Percentiles rank a stretch among this genome's conserved stretches.
These are phyloP conservation scores for Fusarium sp. DNA, from an alignment of 2,329 filamentous ascomycete genomes.

Conservation along the genomic window DNA sequence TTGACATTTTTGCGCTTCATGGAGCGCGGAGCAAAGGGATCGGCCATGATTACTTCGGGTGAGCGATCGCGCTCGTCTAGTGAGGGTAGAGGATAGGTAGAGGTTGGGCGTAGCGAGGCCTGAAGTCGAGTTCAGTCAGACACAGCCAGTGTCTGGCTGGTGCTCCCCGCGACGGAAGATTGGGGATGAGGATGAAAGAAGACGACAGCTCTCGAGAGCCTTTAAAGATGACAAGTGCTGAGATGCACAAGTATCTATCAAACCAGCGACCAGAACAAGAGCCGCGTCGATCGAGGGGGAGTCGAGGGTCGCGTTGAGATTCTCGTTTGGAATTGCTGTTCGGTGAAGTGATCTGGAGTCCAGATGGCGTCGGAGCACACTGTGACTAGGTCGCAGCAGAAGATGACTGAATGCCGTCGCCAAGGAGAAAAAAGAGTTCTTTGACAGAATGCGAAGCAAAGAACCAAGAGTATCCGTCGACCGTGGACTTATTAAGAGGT, in stretches of 20 bases:
- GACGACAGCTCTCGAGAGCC: conserved; percentile 5
- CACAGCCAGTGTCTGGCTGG: conserved; percentile 27
- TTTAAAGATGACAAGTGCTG: conserved; percentile 4
- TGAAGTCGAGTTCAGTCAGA: conserved; percentile 26
- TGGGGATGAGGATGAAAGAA: conserved; percentile 7
- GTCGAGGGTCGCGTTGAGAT: conserved; percentile 17
- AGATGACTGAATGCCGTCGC: conserved; percentile 2
- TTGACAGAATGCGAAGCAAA: conserved; percentile 14
- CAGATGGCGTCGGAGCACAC: conserved; percentile 11
- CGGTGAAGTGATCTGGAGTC: conserved; percentile 14
- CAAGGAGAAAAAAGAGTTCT: conserved; percentile 1
- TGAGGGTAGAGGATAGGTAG: background rate
- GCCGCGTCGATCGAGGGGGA: conserved; percentile 14
- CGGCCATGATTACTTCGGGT: conserved; percentile 62
- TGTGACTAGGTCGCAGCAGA: conserved; percentile 16
- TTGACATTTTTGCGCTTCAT: conserved; percentile 99
- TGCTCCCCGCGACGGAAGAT: conserved; percentile 28
- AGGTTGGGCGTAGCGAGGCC: conserved; percentile 13
- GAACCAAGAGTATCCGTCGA: conserved; percentile 5
- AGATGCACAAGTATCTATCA: conserved; percentile 10
- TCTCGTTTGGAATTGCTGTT: conserved; percentile 5
- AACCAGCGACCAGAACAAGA: conserved; percentile 1
- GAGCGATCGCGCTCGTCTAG: conserved; percentile 11
- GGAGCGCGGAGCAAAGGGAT: conserved; percentile 75
- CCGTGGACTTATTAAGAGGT: conserved; percentile 20